Conservation (phyloP, 78 protist genomes). For the Dictyostelium purpureum region DNA sequence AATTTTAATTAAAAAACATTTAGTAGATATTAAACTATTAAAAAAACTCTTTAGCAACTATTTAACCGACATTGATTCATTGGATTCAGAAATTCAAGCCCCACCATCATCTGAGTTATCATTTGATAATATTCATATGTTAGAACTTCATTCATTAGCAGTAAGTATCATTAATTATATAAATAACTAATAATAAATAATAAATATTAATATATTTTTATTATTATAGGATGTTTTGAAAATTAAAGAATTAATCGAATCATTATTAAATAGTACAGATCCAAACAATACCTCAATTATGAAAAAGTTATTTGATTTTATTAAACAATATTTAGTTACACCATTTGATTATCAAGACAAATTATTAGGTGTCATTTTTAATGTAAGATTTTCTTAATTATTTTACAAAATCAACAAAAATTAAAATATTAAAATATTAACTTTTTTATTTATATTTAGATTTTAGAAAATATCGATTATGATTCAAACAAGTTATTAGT, state of each 20-base stretch:
- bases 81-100: not conserved
- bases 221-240: not conserved
- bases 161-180: not conserved
- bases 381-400: not conserved
- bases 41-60: not conserved
- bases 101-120: not conserved
- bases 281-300: not conserved
- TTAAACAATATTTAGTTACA: not conserved
- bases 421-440: not conserved
- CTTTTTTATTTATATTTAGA: not conserved
- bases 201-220: not conserved
- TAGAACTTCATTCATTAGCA: not conserved
- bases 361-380: slow-evolving; percentile 15
- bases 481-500: slow-evolving; percentile 3
- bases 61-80: not conserved
- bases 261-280: slow-evolving; percentile 4
- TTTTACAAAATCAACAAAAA: not conserved
- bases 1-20: slow-evolving; percentile 23
- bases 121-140: slow-evolving; percentile 16
- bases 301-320: not conserved
- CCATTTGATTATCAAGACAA: slow-evolving; percentile 61
- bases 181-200: not conserved
- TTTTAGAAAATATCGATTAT: slow-evolving; percentile 20
- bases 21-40: not conserved
- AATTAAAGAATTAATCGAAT: slow-evolving; percentile 12